Percentiles rank a stretch among this genome's conserved stretches.
These are phyloP conservation scores for Diaporthe ilicicola DNA, from an alignment of 2,329 filamentous ascomycete species.

Conservation along the genomic window DNA sequence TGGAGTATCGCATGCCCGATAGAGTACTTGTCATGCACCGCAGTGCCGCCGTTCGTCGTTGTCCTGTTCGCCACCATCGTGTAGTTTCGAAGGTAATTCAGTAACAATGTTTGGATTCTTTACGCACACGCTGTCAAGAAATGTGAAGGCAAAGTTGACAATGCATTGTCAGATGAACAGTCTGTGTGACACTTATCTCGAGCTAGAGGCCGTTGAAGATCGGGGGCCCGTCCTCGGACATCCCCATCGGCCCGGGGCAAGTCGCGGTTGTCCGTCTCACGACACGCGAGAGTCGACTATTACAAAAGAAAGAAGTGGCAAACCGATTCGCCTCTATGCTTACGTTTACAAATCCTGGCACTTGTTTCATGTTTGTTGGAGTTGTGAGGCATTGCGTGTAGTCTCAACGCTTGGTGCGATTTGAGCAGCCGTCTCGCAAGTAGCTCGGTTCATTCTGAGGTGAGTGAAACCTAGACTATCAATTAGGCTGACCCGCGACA, in stretches of 20 bases:
- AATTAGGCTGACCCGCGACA: too few species aligned
- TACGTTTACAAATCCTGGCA: too few species aligned
- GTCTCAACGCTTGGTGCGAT: too few species aligned
- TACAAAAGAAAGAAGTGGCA: too few species aligned
- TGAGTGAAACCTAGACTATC: too few species aligned
- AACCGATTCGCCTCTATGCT: too few species aligned
- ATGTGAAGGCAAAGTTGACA: background rate
- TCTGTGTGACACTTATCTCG: background rate
- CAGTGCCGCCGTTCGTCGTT: background rate
- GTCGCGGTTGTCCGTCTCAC: background rate
- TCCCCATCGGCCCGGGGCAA: conserved; percentile 12
- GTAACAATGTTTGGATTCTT: background rate
- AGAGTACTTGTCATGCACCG: background rate
- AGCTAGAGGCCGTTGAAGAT: too few species aligned
- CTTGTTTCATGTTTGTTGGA: too few species aligned
- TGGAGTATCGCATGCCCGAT: conserved; percentile 12
- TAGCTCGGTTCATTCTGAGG: too few species aligned
- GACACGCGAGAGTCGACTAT: background rate
- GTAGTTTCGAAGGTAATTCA: background rate
- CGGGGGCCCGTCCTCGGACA: background rate
- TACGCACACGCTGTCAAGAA: too few species aligned
- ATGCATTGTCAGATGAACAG: background rate
- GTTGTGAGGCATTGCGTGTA: too few species aligned
- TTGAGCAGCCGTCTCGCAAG: too few species aligned
- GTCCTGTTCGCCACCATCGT: background rate